phyloP scores from a whole-genome alignment of 257 asterid genomes.

The Penstemon davidsonii region DNA sequence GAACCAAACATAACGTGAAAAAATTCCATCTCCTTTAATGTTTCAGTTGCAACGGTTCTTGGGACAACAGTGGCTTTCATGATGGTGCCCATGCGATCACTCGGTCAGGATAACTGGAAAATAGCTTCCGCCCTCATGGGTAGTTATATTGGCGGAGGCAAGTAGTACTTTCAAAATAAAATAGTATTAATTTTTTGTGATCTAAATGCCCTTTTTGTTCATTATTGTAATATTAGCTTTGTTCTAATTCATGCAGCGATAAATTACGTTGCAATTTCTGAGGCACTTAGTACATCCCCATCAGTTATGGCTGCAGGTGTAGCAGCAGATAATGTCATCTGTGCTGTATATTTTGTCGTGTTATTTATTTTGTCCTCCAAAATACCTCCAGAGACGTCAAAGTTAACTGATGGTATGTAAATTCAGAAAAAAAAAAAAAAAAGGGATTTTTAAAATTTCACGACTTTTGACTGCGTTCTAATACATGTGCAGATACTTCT shows the following conservation, averaged over 20 bases:
- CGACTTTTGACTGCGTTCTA: no score
- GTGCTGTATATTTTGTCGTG: constrained; percentile 66
- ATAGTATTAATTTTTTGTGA: neutral
- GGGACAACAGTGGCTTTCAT: constrained; percentile 77
- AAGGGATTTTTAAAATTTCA: no score
- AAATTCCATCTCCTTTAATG: constrained; percentile 13
- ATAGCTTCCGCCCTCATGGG: constrained; percentile 91
- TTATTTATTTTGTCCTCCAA: constrained; percentile 73
- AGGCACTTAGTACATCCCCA: constrained; percentile 72
- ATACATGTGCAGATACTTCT: constrained; percentile 42
- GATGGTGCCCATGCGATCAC: constrained; percentile 79
- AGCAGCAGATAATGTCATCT: constrained; percentile 86
- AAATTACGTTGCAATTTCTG: constrained; percentile 76
- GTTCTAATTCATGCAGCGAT: constrained; percentile 59
- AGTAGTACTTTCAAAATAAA: constrained; percentile 20
- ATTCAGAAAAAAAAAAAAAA: neutral
- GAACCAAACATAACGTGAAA: neutral
- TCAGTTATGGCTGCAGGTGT: constrained; percentile 85
- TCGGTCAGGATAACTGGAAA: constrained; percentile 84
- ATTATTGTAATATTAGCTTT: constrained; percentile 17
- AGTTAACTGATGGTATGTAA: constrained; percentile 40
- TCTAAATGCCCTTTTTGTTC: neutral
- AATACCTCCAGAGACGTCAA: constrained; percentile 66
- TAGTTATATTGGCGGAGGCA: constrained; percentile 90
- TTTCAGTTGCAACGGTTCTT: constrained; percentile 68